Conservation (phyloP, 2,329 filamentous ascomycete genomes). For the Penicillium sp. region DNA sequence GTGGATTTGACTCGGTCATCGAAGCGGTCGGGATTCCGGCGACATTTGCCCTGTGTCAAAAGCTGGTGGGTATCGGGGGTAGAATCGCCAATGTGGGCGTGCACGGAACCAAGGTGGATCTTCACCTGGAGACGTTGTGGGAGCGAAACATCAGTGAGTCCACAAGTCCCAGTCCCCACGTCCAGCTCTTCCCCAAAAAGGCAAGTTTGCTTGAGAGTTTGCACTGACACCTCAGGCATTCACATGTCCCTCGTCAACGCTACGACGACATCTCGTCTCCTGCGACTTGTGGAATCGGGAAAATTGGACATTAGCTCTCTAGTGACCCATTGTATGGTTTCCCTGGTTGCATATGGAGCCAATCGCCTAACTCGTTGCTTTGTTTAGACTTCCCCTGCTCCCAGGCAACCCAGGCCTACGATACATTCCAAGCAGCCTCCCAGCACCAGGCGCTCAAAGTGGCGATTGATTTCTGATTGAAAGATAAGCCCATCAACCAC, state of each 20-base stretch:
- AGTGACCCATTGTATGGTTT: conserved; percentile 23
- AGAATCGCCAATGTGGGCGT: conserved; percentile 61
- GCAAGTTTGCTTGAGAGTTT: background rate
- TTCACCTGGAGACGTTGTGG: conserved; percentile 59
- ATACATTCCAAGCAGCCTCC: conserved; percentile 20
- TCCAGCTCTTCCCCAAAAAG: too few relatives aligned
- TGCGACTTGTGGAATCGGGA: conserved; percentile 18
- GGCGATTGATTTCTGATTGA: conserved; percentile 1
- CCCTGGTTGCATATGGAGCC: background rate
- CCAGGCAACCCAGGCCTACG: conserved; percentile 16
- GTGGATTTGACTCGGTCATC: conserved; percentile 60
- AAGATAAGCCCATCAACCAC: background rate
- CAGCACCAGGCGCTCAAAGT: conserved; percentile 23
- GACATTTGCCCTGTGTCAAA: conserved; percentile 57
- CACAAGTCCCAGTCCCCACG: background rate
- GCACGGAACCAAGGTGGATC: conserved; percentile 55
- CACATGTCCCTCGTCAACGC: conserved; percentile 27
- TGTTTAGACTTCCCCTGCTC: conserved; percentile 17
- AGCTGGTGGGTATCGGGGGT: conserved; percentile 56
- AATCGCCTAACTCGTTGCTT: background rate
- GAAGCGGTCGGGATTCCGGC: conserved; percentile 59
- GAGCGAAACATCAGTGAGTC: conserved; percentile 54
- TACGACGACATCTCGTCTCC: conserved; percentile 18
- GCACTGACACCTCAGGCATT: conserved; percentile 45
- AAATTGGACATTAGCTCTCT: conserved; percentile 17